A percentile compares a stretch with the other conserved stretches of the same genome.
Conservation (phyloP, 2,329 filamentous ascomycete species). For the Paradendryphiella salina region DNA sequence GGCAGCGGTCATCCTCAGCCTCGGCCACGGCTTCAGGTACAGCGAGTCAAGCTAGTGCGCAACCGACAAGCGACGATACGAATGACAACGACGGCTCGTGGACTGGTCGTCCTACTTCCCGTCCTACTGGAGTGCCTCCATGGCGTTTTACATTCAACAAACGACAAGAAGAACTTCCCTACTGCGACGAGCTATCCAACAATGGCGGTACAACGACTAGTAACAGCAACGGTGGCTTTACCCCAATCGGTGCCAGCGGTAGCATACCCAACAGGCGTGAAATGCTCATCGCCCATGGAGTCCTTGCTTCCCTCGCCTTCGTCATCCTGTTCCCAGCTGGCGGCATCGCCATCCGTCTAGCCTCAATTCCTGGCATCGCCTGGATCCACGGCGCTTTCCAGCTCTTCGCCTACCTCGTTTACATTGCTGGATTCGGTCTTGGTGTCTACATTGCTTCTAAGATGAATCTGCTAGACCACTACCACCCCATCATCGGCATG, state of each 20-base stretch:
- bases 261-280: slow-evolving; percentile 16
- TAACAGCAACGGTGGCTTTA: slow-evolving; percentile 23
- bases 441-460: slow-evolving; percentile 55
- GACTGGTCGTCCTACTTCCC: no score
- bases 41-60: no score
- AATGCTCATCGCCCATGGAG: slow-evolving; percentile 51
- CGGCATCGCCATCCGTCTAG: slow-evolving; percentile 50
- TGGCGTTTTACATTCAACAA: no score
- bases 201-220: slow-evolving; percentile 13
- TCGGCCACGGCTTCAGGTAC: no score
- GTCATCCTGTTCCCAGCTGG: slow-evolving; percentile 53
- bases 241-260: slow-evolving; percentile 13
- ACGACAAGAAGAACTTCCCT: no score
- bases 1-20: no score
- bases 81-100: no score
- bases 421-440: slow-evolving; percentile 55
- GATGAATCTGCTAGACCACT: slow-evolving; percentile 41
- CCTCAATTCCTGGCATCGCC: slow-evolving; percentile 49
- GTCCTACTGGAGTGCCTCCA: no score
- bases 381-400: slow-evolving; percentile 55
- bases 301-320: slow-evolving; percentile 50
- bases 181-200: background rate
- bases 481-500: slow-evolving; percentile 60
- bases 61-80: no score
- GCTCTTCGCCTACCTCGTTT: slow-evolving; percentile 53